Base-by-base conservation (phyloP, 306 rosid species). In the Acmispon strigosus region DNA sequence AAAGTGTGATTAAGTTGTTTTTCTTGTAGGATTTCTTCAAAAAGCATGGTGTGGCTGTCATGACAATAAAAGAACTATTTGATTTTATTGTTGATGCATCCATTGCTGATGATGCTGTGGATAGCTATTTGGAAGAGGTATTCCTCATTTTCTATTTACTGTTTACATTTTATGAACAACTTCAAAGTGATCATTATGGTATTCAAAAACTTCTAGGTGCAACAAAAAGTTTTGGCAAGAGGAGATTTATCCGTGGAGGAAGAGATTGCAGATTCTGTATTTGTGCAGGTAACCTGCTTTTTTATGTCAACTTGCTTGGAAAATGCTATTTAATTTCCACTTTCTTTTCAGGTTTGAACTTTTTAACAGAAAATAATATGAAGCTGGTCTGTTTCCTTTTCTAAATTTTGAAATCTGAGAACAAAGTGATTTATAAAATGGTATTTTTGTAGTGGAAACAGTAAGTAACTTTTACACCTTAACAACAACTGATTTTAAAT, bases 21-120 rank as follows among this genome's bases (percentile, higher is more conserved):
- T 79, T 39, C 32, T 60, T 50, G 78, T 88, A 93, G 98, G 90
- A 87, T 34, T 93, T 90, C 85, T 93, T 93, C 52, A 85, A 77
- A 64, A 90, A 85, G 58, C 87, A 86, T 73, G 97, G 98, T 50
- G 94, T 93, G n/a, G 98, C 97, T 55, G 96, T 93, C 65, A 88
- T 93, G 97, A 84, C 87, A 9, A 87, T 85, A 53, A 80, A 86
- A 36, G 94, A 93, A 73, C 86, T 93, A 19, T 93, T 93, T 81
- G 90, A 90, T 84, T 93, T 93, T 76, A 87, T 93, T 77, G 93
- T 90, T 39, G 97, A 90, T 85, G 83, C 96, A 57, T 70, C 84
- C 10, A 88, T 92, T 75, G 82, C 91, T 37, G 97, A 93, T 55
- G 92, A 86, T 39, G 83, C 84, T 4, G 86, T 93, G 49, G 98